Conservation (phyloP, 2,329 filamentous ascomycete genomes). For the Microdochium bolleyi region DNA sequence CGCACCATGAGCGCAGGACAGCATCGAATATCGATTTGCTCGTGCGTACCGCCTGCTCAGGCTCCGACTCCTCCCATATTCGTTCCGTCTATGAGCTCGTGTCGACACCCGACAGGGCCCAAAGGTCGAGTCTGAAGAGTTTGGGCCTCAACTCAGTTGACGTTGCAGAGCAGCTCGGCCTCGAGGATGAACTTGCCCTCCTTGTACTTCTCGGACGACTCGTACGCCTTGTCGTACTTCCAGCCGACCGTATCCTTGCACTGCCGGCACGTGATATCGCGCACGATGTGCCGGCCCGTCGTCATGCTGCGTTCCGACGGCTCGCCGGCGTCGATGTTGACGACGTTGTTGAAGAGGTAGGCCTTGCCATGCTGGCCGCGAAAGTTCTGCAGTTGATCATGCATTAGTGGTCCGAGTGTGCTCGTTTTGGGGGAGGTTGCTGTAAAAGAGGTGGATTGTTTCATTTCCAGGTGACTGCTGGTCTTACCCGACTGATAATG, state of each 20-base stretch:
- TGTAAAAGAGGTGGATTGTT: conserved; percentile 5
- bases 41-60: no score
- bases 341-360: conserved; percentile 89
- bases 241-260: conserved; percentile 92
- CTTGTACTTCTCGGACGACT: conserved; percentile 92
- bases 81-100: no score
- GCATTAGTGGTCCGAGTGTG: not conserved
- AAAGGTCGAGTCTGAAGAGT: no score
- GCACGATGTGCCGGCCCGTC: conserved; percentile 86
- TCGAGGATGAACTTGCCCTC: conserved; percentile 98
- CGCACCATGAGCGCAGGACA: no score
- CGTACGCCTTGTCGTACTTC: conserved; percentile 98
- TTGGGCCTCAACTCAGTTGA: conserved; percentile 48
- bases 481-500: conserved; percentile 81
- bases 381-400: conserved; percentile 65
- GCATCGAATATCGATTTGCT: no score
- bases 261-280: conserved; percentile 85
- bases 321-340: conserved; percentile 79
- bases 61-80: no score
- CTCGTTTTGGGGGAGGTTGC: not conserved
- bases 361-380: conserved; percentile 97
- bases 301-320: conserved; percentile 97
- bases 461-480: not conserved
- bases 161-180: conserved; percentile 78
- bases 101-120: no score